phyloP scores from a whole-genome alignment of 2,329 filamentous ascomycete species.

The Pestalotiopsis sp. region DNA sequence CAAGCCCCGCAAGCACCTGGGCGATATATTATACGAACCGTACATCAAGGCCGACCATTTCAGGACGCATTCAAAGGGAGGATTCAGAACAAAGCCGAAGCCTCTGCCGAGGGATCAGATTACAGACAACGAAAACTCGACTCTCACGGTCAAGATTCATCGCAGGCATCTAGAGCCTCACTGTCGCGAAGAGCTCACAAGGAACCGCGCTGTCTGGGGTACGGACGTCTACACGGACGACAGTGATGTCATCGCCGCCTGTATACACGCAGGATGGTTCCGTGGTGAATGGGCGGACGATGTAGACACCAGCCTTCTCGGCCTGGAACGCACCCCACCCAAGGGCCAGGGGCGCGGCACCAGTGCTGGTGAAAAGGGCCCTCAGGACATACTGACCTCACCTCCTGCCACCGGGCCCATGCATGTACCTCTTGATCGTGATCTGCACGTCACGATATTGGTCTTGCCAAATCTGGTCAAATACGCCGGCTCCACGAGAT shows the following conservation, averaged over 20 bases:
- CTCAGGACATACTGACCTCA: constrained; percentile 47
- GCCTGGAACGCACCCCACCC: constrained; percentile 45
- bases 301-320: constrained; percentile 70
- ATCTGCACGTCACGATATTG: constrained; percentile 84
- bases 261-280: constrained; percentile 92
- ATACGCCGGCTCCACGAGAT: constrained; percentile 75
- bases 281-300: constrained; percentile 84
- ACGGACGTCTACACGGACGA: constrained; percentile 96
- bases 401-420: constrained; percentile 66
- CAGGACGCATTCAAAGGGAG: constrained; percentile 43
- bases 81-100: constrained; percentile 61
- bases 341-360: constrained; percentile 35
- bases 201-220: constrained; percentile 83
- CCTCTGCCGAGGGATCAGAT: constrained; percentile 76
- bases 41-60: constrained; percentile 58
- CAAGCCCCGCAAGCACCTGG: constrained; percentile 77
- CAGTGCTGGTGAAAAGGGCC: constrained; percentile 29
- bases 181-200: constrained; percentile 81
- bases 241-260: constrained; percentile 88
- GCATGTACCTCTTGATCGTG: constrained; percentile 66
- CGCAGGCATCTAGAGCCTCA: constrained; percentile 71
- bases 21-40: constrained; percentile 80
- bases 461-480: constrained; percentile 78
- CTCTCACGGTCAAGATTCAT: constrained; percentile 84
- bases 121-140: constrained; percentile 82